Base-by-base conservation (phyloP, 2,329 filamentous ascomycete genomes). In the Aureobasidium musti region DNA sequence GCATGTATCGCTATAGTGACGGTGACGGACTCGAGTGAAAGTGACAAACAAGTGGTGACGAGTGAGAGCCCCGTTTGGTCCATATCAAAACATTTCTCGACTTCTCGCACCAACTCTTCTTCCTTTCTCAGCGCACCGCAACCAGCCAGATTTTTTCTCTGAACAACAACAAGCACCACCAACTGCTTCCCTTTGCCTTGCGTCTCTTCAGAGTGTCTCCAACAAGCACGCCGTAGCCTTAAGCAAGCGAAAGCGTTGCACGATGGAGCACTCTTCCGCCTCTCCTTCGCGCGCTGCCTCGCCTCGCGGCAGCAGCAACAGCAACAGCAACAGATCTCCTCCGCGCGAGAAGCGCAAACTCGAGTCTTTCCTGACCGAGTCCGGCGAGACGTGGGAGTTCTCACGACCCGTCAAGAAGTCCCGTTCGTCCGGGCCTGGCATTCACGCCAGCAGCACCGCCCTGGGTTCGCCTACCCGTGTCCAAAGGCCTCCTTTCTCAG, bases 171-270 rank as follows among this genome's bases (percentile, higher is more conserved):
- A 61, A 49, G 57, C 57, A 49, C 57, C 33, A 50, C 37, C 54
- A 59, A 59, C 49, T 64, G 47, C 49, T 43, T 64, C 8, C 33
- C 33, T 17, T 26, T 64, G 61, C 61, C 35, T 26, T 54, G 49
- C 49, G 30, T 19, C 49, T 23, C 23, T 14, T 14, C 13, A 17
- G 5, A 53, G 61, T 37, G 35, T 37, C 33, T 33, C 61, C 37
- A 64, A 33, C 45, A 50, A 23, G 47, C 60, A 54, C 60, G 49
- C 47, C 41, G 60, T 64, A 64, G 60, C 60, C 60, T 64, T 53
- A n/a, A 64, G 23, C 26, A 64, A 64, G 61, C 61, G 61, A 54
- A 64, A 64, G 47, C 37, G 49, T 64, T 52, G 61, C 49, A 45
- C 33, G 26, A 64, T 64, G 61, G 61, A 53, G 23, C 33, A 54